phyloP scores from a whole-genome alignment of 495 filamentous ascomycete genomes.

The Penicillium paxilli region DNA sequence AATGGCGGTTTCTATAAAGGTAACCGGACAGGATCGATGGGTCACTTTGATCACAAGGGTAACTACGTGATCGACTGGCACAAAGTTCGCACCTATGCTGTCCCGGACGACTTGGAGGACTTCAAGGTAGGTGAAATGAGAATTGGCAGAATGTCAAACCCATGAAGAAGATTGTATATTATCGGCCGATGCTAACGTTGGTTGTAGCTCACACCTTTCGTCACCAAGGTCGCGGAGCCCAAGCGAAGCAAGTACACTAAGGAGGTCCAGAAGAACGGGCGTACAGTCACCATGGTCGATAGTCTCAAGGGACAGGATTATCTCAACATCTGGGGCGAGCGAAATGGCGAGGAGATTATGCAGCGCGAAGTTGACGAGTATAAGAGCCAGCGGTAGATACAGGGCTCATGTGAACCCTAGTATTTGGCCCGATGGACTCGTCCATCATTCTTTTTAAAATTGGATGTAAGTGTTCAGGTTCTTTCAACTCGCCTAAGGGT shows the following conservation, averaged over 20 bases:
- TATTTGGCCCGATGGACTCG: not conserved
- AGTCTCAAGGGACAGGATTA: slow-evolving; percentile 39
- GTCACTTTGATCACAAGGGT: slow-evolving; percentile 80
- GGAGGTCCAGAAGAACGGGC: slow-evolving; percentile 29
- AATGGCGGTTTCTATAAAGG: slow-evolving; percentile 97
- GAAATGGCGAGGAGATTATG: slow-evolving; percentile 35
- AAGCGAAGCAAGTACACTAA: slow-evolving; percentile 39
- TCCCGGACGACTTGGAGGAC: slow-evolving; percentile 61
- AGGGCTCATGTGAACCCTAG: not conserved
- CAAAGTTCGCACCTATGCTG: slow-evolving; percentile 89
- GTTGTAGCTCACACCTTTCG: slow-evolving; percentile 80
- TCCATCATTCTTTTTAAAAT: not conserved
- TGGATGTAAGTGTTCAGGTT: not conserved
- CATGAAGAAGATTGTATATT: too few species aligned
- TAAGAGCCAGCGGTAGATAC: slow-evolving; percentile 2
- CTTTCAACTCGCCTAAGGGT: too few species aligned
- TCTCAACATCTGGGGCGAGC: slow-evolving; percentile 39
- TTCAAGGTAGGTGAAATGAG: slow-evolving; percentile 67
- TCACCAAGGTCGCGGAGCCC: slow-evolving; percentile 61
- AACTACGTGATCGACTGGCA: slow-evolving; percentile 78
- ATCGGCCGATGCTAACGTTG: slow-evolving; percentile 16
- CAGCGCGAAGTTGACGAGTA: slow-evolving; percentile 27
- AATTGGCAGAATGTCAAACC: too few species aligned
- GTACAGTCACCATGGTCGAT: slow-evolving; percentile 25
- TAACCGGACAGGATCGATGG: slow-evolving; percentile 82